These are phyloP conservation scores for Hanseniaspora lachancei DNA, from an alignment of 805 yeast species.

Conservation along the genomic window DNA sequence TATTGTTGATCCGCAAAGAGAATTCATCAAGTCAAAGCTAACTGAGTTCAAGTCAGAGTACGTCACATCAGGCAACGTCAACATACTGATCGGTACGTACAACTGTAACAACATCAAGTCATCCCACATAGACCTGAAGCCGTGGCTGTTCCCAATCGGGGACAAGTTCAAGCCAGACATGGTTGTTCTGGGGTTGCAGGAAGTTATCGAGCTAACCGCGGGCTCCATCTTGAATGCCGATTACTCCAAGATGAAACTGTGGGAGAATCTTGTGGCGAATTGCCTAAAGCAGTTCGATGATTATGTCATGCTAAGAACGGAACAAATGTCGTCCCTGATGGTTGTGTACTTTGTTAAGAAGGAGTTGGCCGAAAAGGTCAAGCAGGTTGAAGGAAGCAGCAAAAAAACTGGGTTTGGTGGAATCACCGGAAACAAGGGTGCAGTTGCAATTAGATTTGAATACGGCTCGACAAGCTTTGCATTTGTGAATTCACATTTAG, in stretches of 20 bases:
- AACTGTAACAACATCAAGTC: slow-evolving; percentile 64
- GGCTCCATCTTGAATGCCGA: slow-evolving; percentile 82
- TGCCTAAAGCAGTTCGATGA: slow-evolving; percentile 48
- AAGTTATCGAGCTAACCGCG: slow-evolving; percentile 83
- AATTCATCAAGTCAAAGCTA: slow-evolving; percentile 60
- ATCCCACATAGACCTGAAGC: slow-evolving; percentile 41
- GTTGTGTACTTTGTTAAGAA: slow-evolving; percentile 50
- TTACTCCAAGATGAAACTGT: slow-evolving; percentile 56
- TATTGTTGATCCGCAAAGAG: slow-evolving; percentile 79
- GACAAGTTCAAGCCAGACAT: slow-evolving; percentile 53
- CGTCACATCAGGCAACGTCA: slow-evolving; percentile 46
- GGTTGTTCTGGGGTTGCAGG: slow-evolving; percentile 86
- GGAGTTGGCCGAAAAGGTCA: slow-evolving; percentile 38
- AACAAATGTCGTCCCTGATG: slow-evolving; percentile 58
- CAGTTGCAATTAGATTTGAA: slow-evolving; percentile 79
- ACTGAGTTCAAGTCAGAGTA: slow-evolving; percentile 33
- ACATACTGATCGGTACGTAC: slow-evolving; percentile 69
- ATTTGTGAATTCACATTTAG: slow-evolving; percentile 79
- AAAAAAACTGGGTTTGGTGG: slow-evolving; percentile 96
- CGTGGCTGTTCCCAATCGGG: slow-evolving; percentile 75
- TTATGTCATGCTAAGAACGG: slow-evolving; percentile 58
- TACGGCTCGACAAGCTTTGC: slow-evolving; percentile 72
- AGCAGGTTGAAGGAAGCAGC: slow-evolving; percentile 84
- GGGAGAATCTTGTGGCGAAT: slow-evolving; percentile 58
- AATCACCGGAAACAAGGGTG: slow-evolving; percentile 94